Percentiles rank a stretch among this genome's conserved stretches.
These are phyloP conservation scores for Marasmius sp. DNA, from an alignment of 1,284 basidiomycete genomes.

Conservation along the genomic window DNA sequence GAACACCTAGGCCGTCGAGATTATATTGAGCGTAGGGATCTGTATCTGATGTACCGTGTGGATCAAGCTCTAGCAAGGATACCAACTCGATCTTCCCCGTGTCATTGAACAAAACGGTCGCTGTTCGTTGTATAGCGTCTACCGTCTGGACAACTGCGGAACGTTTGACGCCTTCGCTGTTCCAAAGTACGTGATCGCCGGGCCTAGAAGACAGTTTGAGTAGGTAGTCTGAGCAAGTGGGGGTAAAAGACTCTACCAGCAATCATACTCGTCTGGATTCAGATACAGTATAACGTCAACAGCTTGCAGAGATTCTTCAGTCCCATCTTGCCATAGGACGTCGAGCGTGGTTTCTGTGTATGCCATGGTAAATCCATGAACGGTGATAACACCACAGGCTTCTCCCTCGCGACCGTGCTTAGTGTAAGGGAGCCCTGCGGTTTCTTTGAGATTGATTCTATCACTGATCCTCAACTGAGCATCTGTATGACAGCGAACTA, in stretches of 20 bases:
- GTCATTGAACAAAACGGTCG: constrained; percentile 58
- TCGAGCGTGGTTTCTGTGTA: constrained; percentile 70
- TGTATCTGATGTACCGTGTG: constrained; percentile 65
- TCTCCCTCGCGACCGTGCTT: constrained; percentile 53
- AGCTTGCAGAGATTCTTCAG: constrained; percentile 56
- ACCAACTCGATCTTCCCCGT: constrained; percentile 62
- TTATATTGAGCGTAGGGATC: constrained; percentile 38
- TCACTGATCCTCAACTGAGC: constrained; percentile 68
- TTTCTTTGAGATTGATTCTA: constrained; percentile 56
- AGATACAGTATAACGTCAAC: constrained; percentile 78
- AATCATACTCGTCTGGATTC: constrained; percentile 84
- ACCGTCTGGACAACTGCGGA: constrained; percentile 82
- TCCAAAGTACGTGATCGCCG: constrained; percentile 89
- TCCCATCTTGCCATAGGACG: constrained; percentile 91
- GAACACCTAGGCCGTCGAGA: constrained; percentile 72
- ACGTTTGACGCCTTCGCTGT: constrained; percentile 65
- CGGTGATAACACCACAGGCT: constrained; percentile 42
- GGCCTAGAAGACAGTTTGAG: constrained; percentile 57
- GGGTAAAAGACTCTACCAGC: constrained; percentile 55
- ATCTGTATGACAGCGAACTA: constrained; percentile 63
- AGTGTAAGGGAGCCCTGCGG: constrained; percentile 47
- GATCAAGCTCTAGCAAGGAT: constrained; percentile 86
- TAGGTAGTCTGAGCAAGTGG: constrained; percentile 9
- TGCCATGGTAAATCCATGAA: constrained; percentile 62
- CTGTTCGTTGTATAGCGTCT: constrained; percentile 71